Evolutionary conservation across 192 early-diverging fungal species (phyloP).

Genomic region (Mortierella antarctica): DNA sequence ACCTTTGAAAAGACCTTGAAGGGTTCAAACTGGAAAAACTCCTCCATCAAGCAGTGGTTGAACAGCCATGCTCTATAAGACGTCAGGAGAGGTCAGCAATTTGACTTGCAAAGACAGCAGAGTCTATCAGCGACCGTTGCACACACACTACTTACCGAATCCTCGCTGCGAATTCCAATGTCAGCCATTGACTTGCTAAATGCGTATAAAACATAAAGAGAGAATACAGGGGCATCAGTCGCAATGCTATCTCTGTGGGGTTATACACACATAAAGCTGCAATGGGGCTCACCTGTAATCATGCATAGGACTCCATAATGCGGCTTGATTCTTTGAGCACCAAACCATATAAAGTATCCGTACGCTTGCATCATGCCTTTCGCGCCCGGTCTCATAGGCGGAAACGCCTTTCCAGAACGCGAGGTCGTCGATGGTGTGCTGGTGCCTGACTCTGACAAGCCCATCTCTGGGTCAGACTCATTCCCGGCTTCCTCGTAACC

Average conservation of each 20-base stretch:
- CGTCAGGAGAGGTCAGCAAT: neutral
- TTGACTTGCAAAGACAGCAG: neutral
- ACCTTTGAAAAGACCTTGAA: slow-evolving; percentile 71
- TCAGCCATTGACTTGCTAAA: slow-evolving; percentile 67
- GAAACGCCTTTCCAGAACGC: neutral
- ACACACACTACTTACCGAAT: slow-evolving; percentile 49
- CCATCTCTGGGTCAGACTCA: slow-evolving; percentile 18
- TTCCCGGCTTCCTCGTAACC: slow-evolving; percentile 2
- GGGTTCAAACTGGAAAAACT: slow-evolving; percentile 68
- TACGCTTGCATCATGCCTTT: slow-evolving; percentile 67
- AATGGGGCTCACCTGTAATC: slow-evolving; percentile 54
- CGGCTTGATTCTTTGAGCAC: slow-evolving; percentile 59
- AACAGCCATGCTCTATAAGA: slow-evolving; percentile 63
- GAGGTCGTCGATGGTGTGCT: neutral
- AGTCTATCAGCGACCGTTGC: neutral
- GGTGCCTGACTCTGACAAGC: neutral
- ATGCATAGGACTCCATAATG: slow-evolving; percentile 59
- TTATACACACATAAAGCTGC: no score
- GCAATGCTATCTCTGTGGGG: no score
- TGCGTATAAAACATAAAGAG: neutral
- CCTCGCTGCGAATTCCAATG: slow-evolving; percentile 65
- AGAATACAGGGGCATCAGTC: neutral
- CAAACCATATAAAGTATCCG: slow-evolving; percentile 70
- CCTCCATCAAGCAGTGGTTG: slow-evolving; percentile 59
- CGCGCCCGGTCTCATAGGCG: neutral